Percentiles rank a stretch among this genome's conserved stretches.
phyloP scores from a whole-genome alignment of 257 asterid species.

The Jacaranda mimosifolia region DNA sequence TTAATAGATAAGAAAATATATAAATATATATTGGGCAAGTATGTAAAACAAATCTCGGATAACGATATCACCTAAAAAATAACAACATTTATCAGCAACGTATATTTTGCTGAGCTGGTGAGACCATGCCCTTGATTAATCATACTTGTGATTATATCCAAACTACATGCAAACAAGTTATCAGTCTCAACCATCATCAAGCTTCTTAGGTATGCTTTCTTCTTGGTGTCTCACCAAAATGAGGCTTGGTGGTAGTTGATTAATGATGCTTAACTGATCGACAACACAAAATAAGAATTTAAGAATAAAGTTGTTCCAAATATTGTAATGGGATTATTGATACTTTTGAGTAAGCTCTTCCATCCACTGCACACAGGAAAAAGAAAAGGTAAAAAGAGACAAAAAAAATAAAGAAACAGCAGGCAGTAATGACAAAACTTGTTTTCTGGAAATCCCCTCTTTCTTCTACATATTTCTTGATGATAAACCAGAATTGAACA shows the following conservation, averaged over 20 bases:
- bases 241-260: conserved; percentile 15
- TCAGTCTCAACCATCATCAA: not conserved
- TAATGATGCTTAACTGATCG: conserved; percentile 1
- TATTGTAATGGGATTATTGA: conserved; percentile 6
- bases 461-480: not conserved
- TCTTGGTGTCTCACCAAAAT: conserved; percentile 20
- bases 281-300: not conserved
- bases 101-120: not conserved
- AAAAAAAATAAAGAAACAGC: too few species aligned
- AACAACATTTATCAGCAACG: conserved; percentile 18
- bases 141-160: not conserved
- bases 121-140: not conserved
- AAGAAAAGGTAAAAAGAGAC: too few species aligned
- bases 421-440: not conserved
- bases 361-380: too few species aligned
- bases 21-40: conserved; percentile 19
- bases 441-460: not conserved
- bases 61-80: conserved; percentile 10
- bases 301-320: not conserved
- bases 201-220: not conserved
- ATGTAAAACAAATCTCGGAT: conserved; percentile 18
- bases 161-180: not conserved
- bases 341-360: not conserved
- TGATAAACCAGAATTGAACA: not conserved
- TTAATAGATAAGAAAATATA: conserved; percentile 18